A percentile compares a stretch with the other conserved stretches of the same genome.
These are phyloP conservation scores for Coemansia sp. DNA, from an alignment of 192 early-diverging fungal species.

Conservation along the genomic window DNA sequence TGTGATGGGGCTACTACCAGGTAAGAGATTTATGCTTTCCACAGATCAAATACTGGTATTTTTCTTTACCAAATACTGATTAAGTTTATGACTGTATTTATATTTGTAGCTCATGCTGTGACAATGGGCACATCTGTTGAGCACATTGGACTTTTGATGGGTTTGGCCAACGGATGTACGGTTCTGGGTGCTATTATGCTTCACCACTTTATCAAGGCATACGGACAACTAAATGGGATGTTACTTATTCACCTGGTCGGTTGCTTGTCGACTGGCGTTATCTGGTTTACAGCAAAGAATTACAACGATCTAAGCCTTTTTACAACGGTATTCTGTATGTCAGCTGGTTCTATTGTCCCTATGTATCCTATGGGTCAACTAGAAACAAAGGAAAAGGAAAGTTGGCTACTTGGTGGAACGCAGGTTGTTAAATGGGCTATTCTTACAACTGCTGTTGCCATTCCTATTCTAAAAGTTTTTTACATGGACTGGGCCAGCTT, in stretches of 20 bases:
- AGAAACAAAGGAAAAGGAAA: conserved; percentile 46
- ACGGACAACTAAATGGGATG: conserved; percentile 51
- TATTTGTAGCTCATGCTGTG: conserved; percentile 44
- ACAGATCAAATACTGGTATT: not conserved
- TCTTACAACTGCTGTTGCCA: conserved; percentile 47
- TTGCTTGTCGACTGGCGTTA: conserved; percentile 18
- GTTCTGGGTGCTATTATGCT: conserved; percentile 44
- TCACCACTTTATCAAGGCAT: conserved; percentile 49
- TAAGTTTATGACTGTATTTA: not conserved
- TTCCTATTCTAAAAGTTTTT: conserved; percentile 48
- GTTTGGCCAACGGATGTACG: conserved; percentile 43
- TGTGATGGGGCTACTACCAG: conserved; percentile 45
- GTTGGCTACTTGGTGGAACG: conserved; percentile 42
- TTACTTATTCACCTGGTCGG: conserved; percentile 35
- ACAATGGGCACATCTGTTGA: conserved; percentile 42
- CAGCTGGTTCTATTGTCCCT: conserved; percentile 47
- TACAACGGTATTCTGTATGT: conserved; percentile 40
- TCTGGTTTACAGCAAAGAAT: conserved; percentile 38
- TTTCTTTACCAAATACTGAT: not conserved
- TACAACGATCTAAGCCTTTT: conserved; percentile 40
- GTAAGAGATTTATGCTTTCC: conserved; percentile 14
- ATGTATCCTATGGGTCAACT: conserved; percentile 52
- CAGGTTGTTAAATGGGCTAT: conserved; percentile 49
- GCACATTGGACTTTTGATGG: conserved; percentile 49
- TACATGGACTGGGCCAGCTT: conserved; percentile 47